Base-by-base conservation (phyloP, 2,329 filamentous ascomycete genomes). In the Pyrenophora seminiperda region DNA sequence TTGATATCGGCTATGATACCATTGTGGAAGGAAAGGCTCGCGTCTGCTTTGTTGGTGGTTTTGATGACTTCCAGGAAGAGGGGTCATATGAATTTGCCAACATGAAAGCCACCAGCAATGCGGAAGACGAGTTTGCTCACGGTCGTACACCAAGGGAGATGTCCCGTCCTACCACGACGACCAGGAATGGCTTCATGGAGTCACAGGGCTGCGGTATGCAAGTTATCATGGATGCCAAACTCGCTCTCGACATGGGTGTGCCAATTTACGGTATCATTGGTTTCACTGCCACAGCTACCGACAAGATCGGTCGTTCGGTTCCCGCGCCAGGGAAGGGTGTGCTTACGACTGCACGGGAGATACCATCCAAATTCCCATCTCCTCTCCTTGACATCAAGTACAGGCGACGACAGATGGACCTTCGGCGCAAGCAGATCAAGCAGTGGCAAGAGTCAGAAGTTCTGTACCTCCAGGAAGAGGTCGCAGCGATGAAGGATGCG, bases 71-170 rank as follows among this genome's bases (percentile, higher is more conserved):
- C 80, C 91, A 95, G 69, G 94, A 99, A 78, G 94, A 99, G 78
- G 95, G 94, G 43, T 99, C 94, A 1, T 99, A 97, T 71, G 94
- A 99, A 76, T 99, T 99, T 74, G 94, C 94, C 81, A 99, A 99
- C 81, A 99, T 99, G 94, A 96, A 96, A 78, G 94, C 94, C 52
- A 99, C 94, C 47, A 97, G 92, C 83, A 99, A 97, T 71, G 92
- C 93, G 19, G 89, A 97, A 54, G 92, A 97, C 63, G 95, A 99
- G 75, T 90, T 99, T 65, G 91, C 87, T 7, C 94, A 97, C 68
- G 94, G 94, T 39, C 90, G 94, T 61, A 97, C 94, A 41, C 93
- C 94, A 10, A 85, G 87, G 75, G 94, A 99, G 77, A 99, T 99
- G 94, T 99, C 95, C 24, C 88, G 94, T 55, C 94, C 94, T 4